Base-by-base conservation (phyloP, 208 protist species). In the Acanthamoeba rhysodes region DNA sequence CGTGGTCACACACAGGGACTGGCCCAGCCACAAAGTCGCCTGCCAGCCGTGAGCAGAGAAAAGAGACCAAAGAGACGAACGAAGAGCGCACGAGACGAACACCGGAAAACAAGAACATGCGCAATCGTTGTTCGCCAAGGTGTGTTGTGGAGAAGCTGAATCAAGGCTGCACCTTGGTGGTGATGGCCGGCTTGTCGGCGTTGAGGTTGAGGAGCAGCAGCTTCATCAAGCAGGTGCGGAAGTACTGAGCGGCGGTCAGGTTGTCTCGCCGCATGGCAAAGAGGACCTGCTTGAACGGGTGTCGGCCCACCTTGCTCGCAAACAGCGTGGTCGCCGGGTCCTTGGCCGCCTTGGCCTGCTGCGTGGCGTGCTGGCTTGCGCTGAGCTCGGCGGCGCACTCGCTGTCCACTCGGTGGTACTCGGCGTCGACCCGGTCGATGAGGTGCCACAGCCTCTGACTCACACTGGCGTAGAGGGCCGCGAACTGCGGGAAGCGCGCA, bases 251-350 rank as follows among this genome's bases (percentile, higher is more conserved):
- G 66, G 66, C 66, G n/a, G 29, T 72, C 16, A 72, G 8, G 66
- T 37, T n/a, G 29, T 72, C 66, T 20, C 66, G 66, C n/a, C 66
- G 66, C 66, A 72, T 72, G 66, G 66, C 66, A 18, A 72, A 72
- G 66, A 72, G 66, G 66, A 72, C 66, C 66, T 72, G 66, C 66
- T 72, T 72, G 66, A 72, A 72, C 66, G 66, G 66, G 34, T 72
- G 66, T 20, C 66, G 66, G 10, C 66, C 66, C 66, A 72, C 66
- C 66, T 72, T 29, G 9, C 66, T 27, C 66, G 66, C 66, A 18
- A 72, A 72, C 66, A 72, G 66, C 1, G n/a, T n/a, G 29, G 6
- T 14, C 12, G 29, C 66, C 66, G 29, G 66, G 29, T 72, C 66
- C 66, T 37, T 29, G 29, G 12, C 27, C 8, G 27, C 29, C 66